Conservation (phyloP, 768 basidiomycete genomes). For the Auriscalpium vulgare region DNA sequence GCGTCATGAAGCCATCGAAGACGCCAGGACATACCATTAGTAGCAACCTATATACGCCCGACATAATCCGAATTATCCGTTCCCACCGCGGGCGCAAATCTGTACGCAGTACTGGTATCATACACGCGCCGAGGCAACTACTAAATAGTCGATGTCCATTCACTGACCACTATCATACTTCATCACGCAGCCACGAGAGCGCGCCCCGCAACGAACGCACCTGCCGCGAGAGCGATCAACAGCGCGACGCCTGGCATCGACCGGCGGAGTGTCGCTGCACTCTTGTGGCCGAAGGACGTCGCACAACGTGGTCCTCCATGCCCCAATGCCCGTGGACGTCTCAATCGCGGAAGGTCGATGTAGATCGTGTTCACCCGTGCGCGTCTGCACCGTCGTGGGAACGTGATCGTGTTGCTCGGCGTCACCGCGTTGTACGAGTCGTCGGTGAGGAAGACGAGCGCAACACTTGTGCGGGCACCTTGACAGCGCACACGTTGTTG, state of each 20-base stretch:
- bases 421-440: constrained; percentile 29
- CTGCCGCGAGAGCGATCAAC: not conserved
- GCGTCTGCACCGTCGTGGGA: constrained; percentile 50
- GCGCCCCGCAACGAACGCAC: not conserved
- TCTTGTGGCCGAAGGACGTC: constrained; percentile 30
- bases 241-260: constrained; percentile 2
- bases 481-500: constrained; percentile 44
- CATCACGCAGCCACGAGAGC: too few relatives aligned
- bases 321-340: constrained; percentile 49
- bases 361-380: constrained; percentile 46
- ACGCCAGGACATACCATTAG: too few relatives aligned
- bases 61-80: too few relatives aligned
- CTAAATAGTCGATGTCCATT: too few relatives aligned
- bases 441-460: constrained; percentile 61
- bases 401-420: constrained; percentile 34
- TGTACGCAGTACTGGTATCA: too few relatives aligned
- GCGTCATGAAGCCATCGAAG: too few relatives aligned
- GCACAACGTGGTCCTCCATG: constrained; percentile 24
- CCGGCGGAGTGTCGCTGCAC: constrained; percentile 5
- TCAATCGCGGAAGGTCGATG: constrained; percentile 47
- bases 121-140: too few relatives aligned
- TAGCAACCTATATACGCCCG: too few relatives aligned
- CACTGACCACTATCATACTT: too few relatives aligned
- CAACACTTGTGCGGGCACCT: constrained; percentile 60
- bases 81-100: too few relatives aligned